A percentile compares a stretch with the other conserved stretches of the same genome.
Evolutionary conservation across 2,329 filamentous ascomycete species (phyloP).

Genomic region (Zasmidium angulare): DNA sequence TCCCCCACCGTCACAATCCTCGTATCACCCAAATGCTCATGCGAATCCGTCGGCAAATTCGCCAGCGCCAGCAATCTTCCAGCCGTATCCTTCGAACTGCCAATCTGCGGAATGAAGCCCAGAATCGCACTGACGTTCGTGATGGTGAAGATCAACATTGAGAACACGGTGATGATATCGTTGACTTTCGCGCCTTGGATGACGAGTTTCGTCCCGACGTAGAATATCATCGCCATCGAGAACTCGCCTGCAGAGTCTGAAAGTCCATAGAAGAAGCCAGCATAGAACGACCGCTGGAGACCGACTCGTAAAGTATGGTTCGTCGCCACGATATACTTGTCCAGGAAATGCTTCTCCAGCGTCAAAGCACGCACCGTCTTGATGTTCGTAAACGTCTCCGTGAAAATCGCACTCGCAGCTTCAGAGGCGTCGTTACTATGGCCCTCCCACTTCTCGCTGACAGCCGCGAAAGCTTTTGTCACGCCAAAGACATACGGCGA

Average conservation of each 20-base stretch:
- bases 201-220: constrained; percentile 71
- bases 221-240: constrained; percentile 77
- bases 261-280: constrained; percentile 73
- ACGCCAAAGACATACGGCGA: constrained; percentile 66
- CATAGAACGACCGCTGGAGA: constrained; percentile 63
- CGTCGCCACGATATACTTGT: constrained; percentile 59
- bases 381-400: constrained; percentile 76
- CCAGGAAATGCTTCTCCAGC: constrained; percentile 68
- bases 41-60: constrained; percentile 57
- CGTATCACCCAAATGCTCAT: constrained; percentile 57
- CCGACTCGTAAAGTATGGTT: constrained; percentile 60
- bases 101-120: constrained; percentile 76
- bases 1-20: constrained; percentile 48
- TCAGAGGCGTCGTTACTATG: constrained; percentile 64
- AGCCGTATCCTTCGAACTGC: constrained; percentile 70
- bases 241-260: constrained; percentile 71
- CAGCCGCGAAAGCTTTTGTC: constrained; percentile 63
- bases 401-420: constrained; percentile 61
- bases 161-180: constrained; percentile 71
- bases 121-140: constrained; percentile 70
- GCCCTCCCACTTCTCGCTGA: constrained; percentile 71
- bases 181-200: constrained; percentile 53
- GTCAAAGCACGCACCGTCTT: constrained; percentile 74
- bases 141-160: constrained; percentile 80
- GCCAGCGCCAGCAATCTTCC: constrained; percentile 70